Evolutionary conservation across 352 stramenopile genomes (phyloP), one percentile per base, ranked within the genome.

Genomic region (Globisporangium sylvaticum): DNA sequence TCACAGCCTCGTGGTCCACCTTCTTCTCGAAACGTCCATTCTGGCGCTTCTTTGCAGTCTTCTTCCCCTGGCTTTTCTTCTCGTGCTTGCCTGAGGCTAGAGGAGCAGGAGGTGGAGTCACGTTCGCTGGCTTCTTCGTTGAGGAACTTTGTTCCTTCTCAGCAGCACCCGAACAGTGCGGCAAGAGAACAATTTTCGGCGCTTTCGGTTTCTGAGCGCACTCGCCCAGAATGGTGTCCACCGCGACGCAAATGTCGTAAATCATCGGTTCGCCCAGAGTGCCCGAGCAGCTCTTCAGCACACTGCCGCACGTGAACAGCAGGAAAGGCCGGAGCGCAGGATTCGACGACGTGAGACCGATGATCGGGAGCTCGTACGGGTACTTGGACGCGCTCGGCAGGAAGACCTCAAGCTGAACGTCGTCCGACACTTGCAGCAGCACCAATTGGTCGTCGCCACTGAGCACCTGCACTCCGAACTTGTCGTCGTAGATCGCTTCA

Each of bases 401-500:
- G 18, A 88, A 81, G 15, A 95, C 48, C n/a, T 89, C 74, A 20
- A 95, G 60, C 46, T 76, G 64, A 15, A 89, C 66, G 12, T 59
- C 73, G 27, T 90, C 78, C 0, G 65, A 74, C 4, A 91, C 67
- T 22, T 87, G 66, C 56, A 93, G 77, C 44, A 73, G 58, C 15
- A 92, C 62, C 25, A 81, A 24, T 9, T 88, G 74, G 3, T 68
- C 53, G 15, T 61, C 62, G 24, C 75, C 68, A 3, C 71, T 75
- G 3, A 84, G 55, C 15, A 56, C 58, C 24, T 70, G 58, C 10
- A 81, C 67, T 18, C 56, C 63, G 2, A 93, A 63, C 58, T 81
- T 90, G 62, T 95, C 81, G 50, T 92, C 86, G 64, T 93, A 96
- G 55, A 96, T 96, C 8, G 88, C 80, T 65, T 94, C 86, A 3